These are phyloP conservation scores for Neonectria ditissima DNA, from an alignment of 2,329 filamentous ascomycete genomes.

Conservation along the genomic window DNA sequence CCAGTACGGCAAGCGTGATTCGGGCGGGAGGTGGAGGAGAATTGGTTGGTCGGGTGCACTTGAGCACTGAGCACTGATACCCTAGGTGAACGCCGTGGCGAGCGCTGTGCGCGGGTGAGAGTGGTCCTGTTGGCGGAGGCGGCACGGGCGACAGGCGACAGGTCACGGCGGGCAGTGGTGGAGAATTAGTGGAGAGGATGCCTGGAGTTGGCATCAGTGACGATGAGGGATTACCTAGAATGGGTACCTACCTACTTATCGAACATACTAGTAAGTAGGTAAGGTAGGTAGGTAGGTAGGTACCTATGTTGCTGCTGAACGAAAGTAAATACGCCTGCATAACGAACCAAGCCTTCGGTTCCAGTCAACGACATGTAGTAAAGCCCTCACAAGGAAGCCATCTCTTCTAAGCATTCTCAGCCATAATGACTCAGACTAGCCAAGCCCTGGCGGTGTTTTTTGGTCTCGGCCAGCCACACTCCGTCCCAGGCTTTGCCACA, in stretches of 20 bases:
- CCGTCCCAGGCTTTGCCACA: constrained; percentile 9
- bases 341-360: neutral
- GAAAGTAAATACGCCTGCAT: neutral
- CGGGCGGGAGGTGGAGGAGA: constrained; percentile 25
- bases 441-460: neutral
- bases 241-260: too few species aligned
- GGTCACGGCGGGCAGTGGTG: neutral
- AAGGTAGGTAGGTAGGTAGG: too few species aligned
- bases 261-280: too few species aligned
- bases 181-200: constrained; percentile 1
- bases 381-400: neutral
- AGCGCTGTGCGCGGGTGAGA: neutral
- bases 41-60: constrained; percentile 13
- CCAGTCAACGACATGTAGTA: neutral
- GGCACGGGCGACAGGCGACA: neutral
- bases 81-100: constrained; percentile 19
- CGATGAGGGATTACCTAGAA: too few species aligned
- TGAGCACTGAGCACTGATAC: neutral
- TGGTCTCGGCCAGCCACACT: constrained; percentile 6
- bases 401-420: neutral
- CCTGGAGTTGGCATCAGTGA: constrained; percentile 4
- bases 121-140: too few species aligned
- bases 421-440: neutral
- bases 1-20: constrained; percentile 7
- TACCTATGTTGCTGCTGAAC: neutral